Conservation (phyloP, 371 early-diverging fungal species). For the Rhizopus microsporus region DNA sequence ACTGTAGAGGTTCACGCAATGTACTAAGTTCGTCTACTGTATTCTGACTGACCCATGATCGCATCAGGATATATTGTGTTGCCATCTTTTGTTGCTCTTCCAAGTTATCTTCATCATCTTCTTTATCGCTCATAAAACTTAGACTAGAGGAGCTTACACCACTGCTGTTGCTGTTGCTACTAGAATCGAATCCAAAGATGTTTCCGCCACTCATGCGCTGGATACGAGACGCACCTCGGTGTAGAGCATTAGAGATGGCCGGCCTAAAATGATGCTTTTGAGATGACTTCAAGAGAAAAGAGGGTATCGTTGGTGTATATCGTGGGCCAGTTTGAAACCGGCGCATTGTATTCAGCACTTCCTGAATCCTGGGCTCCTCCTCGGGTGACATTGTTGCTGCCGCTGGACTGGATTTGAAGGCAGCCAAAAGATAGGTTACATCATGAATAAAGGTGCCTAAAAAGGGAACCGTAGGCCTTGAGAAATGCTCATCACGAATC, state of each 20-base stretch:
- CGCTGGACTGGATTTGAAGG: constrained; percentile 48
- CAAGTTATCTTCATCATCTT: constrained; percentile 40
- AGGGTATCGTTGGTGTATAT: constrained; percentile 57
- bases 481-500: constrained; percentile 48
- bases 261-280: constrained; percentile 62
- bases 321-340: constrained; percentile 65
- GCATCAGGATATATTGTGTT: constrained; percentile 69
- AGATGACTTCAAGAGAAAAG: constrained; percentile 53
- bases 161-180: constrained; percentile 9
- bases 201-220: constrained; percentile 48
- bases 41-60: constrained; percentile 64
- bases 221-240: constrained; percentile 54
- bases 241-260: constrained; percentile 53
- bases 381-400: constrained; percentile 28
- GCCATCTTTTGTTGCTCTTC: constrained; percentile 53
- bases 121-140: constrained; percentile 4
- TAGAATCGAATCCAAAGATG: constrained; percentile 33
- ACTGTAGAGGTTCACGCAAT: constrained; percentile 61
- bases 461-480: constrained; percentile 74
- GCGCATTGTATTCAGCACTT: constrained; percentile 52
- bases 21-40: constrained; percentile 76
- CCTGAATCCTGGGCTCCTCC: constrained; percentile 58
- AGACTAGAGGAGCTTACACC: not conserved
- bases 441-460: constrained; percentile 82
- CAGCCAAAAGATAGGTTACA: constrained; percentile 72